Conservation (phyloP, 2,329 filamentous ascomycete species). For the Hypoxylon sp. region DNA sequence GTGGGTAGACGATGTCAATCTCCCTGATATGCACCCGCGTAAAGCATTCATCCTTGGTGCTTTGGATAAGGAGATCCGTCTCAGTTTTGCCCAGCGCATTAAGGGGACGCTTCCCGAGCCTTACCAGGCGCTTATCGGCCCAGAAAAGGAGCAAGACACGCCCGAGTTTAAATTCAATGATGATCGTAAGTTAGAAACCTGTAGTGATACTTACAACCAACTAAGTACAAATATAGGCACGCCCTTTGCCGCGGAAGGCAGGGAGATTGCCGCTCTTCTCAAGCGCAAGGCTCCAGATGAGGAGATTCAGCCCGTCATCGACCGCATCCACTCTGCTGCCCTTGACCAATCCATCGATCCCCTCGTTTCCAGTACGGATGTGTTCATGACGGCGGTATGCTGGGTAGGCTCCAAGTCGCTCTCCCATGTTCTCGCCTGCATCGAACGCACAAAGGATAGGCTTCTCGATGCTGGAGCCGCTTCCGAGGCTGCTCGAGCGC, state of each 20-base stretch:
- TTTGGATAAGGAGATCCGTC: slow-evolving; percentile 94
- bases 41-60: slow-evolving; percentile 94
- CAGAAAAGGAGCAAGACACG: slow-evolving; percentile 94
- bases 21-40: slow-evolving; percentile 83
- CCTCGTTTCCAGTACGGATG: slow-evolving; percentile 88
- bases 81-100: slow-evolving; percentile 96
- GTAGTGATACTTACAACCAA: slow-evolving; percentile 14
- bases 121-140: slow-evolving; percentile 84
- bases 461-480: slow-evolving; percentile 82
- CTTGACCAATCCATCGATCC: slow-evolving; percentile 79
- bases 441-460: slow-evolving; percentile 93
- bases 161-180: slow-evolving; percentile 92
- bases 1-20: slow-evolving; percentile 88
- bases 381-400: slow-evolving; percentile 93
- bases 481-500: slow-evolving; percentile 81
- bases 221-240: slow-evolving; percentile 65
- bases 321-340: slow-evolving; percentile 84
- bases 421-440: slow-evolving; percentile 94
- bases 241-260: slow-evolving; percentile 87
- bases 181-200: slow-evolving; percentile 69
- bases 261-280: slow-evolving; percentile 82
- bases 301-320: slow-evolving; percentile 85
- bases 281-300: slow-evolving; percentile 87
- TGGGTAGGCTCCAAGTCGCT: slow-evolving; percentile 95
- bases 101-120: slow-evolving; percentile 90